A percentile compares a stretch with the other conserved stretches of the same genome.
Conservation (phyloP, 1,284 basidiomycete species). For the Austroboletus novae-zelandiae region DNA sequence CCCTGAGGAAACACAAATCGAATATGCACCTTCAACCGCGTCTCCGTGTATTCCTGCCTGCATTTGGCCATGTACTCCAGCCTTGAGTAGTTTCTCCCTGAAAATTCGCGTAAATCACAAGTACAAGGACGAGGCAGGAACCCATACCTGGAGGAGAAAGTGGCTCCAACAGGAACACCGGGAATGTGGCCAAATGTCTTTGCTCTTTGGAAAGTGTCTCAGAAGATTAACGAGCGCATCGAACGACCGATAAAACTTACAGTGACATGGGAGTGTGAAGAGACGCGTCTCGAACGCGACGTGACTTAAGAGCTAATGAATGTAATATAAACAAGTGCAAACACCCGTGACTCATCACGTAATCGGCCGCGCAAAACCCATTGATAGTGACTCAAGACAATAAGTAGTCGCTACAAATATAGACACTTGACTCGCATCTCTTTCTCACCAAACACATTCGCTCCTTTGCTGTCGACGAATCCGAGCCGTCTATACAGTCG, state of each 20-base stretch:
- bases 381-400: slow-evolving; percentile 14
- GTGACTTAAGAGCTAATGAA: not conserved
- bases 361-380: too few species aligned
- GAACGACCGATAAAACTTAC: slow-evolving; percentile 7
- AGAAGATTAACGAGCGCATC: not conserved
- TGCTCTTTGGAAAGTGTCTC: slow-evolving; percentile 5
- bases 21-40: slow-evolving; percentile 34
- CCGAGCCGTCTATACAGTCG: slow-evolving; percentile 47
- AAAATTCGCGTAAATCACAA: not conserved
- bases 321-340: slow-evolving; percentile 13
- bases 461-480: slow-evolving; percentile 43
- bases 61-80: slow-evolving; percentile 17
- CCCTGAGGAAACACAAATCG: slow-evolving; percentile 40
- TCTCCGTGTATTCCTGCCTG: slow-evolving; percentile 30
- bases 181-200: slow-evolving; percentile 21
- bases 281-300: slow-evolving; percentile 14
- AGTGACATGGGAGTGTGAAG: slow-evolving; percentile 11
- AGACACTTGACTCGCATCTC: slow-evolving; percentile 37
- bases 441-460: slow-evolving; percentile 49
- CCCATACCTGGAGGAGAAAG: slow-evolving; percentile 19
- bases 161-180: not conserved
- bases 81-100: slow-evolving; percentile 9
- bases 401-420: slow-evolving; percentile 4
- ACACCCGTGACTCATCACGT: slow-evolving; percentile 2
- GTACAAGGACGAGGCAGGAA: too few species aligned